phyloP scores from a whole-genome alignment of 2,329 filamentous ascomycete species.

The Emydomyces testavorans region DNA sequence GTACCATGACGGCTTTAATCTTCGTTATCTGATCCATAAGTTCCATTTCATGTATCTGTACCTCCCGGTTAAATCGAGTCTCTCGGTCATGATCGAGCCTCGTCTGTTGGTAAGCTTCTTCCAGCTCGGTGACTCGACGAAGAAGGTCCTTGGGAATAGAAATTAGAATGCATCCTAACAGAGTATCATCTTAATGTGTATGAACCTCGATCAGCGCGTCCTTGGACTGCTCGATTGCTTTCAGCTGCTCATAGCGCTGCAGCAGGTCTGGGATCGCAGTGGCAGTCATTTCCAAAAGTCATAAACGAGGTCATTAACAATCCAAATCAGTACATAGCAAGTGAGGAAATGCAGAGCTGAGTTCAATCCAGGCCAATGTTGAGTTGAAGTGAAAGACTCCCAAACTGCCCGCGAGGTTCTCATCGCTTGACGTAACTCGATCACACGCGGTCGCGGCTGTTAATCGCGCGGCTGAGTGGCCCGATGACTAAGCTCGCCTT shows the following conservation, averaged over 20 bases:
- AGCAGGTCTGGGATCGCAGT: slow-evolving; percentile 28
- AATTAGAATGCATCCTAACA: slow-evolving; percentile 8
- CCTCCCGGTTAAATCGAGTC: slow-evolving; percentile 38
- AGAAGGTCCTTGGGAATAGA: slow-evolving; percentile 34
- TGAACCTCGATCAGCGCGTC: slow-evolving; percentile 40
- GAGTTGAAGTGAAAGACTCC: too few species aligned
- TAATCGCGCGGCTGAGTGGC: too few species aligned
- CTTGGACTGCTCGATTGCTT: slow-evolving; percentile 36
- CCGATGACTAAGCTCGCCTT: slow-evolving; percentile 12
- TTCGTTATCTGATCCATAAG: slow-evolving; percentile 38
- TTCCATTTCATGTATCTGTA: slow-evolving; percentile 38
- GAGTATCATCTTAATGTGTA: slow-evolving; percentile 3
- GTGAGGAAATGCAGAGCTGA: too few species aligned
- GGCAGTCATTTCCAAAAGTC: slow-evolving; percentile 17
- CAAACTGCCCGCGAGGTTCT: not conserved
- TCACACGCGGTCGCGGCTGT: not conserved
- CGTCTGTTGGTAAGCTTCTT: slow-evolving; percentile 35
- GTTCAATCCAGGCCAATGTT: too few species aligned
- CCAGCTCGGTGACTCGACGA: slow-evolving; percentile 34
- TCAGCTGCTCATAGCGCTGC: slow-evolving; percentile 37
- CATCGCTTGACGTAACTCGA: too few species aligned
- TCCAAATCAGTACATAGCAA: not conserved
- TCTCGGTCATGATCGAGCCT: slow-evolving; percentile 39
- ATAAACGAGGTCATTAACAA: not conserved
- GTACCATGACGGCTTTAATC: slow-evolving; percentile 38